Base-by-base conservation (phyloP, 31 red algal genomes). In the Asparagopsis taxiformis region DNA sequence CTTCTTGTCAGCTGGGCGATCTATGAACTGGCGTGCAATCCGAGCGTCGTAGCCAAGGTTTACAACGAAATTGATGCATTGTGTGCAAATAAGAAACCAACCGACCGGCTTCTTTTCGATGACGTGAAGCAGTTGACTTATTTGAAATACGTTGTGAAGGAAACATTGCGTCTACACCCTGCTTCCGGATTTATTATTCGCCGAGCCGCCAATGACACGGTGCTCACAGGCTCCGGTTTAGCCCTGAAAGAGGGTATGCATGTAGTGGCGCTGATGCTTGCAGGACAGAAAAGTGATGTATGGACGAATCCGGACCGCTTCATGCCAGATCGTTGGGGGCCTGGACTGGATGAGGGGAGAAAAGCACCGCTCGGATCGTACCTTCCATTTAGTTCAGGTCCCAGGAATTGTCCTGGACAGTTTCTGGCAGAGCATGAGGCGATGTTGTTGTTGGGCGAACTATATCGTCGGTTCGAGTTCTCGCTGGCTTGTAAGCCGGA, bases 141-240 rank as follows among this genome's bases (percentile, higher is more conserved):
- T 46, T 25, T 84, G 21, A 51, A 35, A 46, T 25, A 60, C 13
- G 68, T 62, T 20, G 74, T 68, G 67, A 84, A 75, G 55, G 79
- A 84, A 37, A 62, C 79, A 16, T 39, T 84, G 19, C 65, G 79
- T 22, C 25, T 61, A 4, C 29, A 48, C 2, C 65, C 67, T 10
- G 53, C 79, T 23, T 68, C 51, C n/a, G 7, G 24, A 6, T 32
- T 84, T n/a, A 31, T 84, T 30, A 54, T 48, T 31, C 68, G 79
- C 6, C 28, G 28, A 19, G 68, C 79, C 6, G n/a, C 16, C 15
- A 41, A 28, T 5, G 79, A 72, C 16, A 32, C 65, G 31, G n/a
- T 29, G 0, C 46, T 84, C 11, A 20, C 54, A 15, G 79, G 79
- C 17, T 61, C 44, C n/a, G 46, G 51, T 24, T 3, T 51, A 13